Base-by-base conservation (phyloP, 495 filamentous ascomycete genomes). In the Neurospora sp. region DNA sequence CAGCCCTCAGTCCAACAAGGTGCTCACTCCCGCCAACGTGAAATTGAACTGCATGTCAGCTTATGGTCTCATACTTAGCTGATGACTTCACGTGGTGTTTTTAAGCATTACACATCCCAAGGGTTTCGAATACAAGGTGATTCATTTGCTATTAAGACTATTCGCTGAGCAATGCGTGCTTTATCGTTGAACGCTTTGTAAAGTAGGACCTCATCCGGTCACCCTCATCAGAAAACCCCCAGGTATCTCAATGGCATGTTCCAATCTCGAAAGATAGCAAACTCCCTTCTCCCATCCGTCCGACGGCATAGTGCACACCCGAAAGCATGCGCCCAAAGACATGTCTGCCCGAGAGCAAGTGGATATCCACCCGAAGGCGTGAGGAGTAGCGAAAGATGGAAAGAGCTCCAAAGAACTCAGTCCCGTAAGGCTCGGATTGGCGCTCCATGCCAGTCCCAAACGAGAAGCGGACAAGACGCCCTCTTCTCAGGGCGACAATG, bases 391-490 rank as follows among this genome's bases (percentile, higher is more conserved):
- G 54, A 66, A 66, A 66, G 27, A 35, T 35, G 54, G 14, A 66
- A 71, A 71, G 14, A 54, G 38, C 70, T 74, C 79, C 44, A 73
- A 77, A 39, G 74, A 79, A 38, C 66, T 40, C 66, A 44, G 48
- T 59, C 38, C 62, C 70, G 69, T 69, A 72, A 76, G 72, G 66
- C 42, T 62, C 41, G 20, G 76, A 75, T 70, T 76, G 75, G 78
- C 72, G 75, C 77, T 74, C 70, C 70, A 70, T 69, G 70, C 75
- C 71, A 39, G 70, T 41, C 78, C 75, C 71, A 69, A 69, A 70
- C 72, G 73, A 73, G 72, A 76, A 78, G 39, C 72, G 73, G 76
- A 81, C 84, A 86, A 85, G 82, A 86, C 84, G 84, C 75, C 80
- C 73, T 69, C 59, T 71, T 74, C 81, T 76, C 79, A 78, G 76